Evolutionary conservation across 805 yeast species (phyloP), one percentile per base, ranked within the genome.

Genomic region (Ogataea nitratoaversa): DNA sequence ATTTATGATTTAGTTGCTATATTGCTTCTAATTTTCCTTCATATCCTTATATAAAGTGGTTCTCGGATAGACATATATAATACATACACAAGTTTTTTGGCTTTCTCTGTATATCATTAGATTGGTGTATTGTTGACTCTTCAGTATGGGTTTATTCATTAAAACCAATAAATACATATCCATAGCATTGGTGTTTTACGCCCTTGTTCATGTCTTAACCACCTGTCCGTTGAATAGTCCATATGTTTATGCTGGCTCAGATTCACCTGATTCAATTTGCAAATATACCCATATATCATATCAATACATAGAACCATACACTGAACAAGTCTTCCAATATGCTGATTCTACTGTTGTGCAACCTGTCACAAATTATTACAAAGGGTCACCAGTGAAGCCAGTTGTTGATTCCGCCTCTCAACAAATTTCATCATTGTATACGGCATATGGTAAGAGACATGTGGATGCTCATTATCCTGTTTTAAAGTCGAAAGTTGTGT

Each of bases 191-290:
- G 36, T 53, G 13, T 20, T 47, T 17, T 52, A 44, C 29, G 19
- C 46, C 18, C 27, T 52, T 13, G 41, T 46, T 29, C 59, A 60
- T 40, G 36, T 60, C 16, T 18, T 31, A 20, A 39, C 29, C 11
- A 39, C 44, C 6, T 60, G 65, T 44, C 63, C 65, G 2, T 31
- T 59, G 23, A 37, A 43, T 18, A 29, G 42, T 18, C 47, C 53
- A 2, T 39, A 47, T 24, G 41, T 38, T 4, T 43, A 36, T 6
- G 19, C 37, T 6, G 45, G 41, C 8, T 30, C 44, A 25, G 36
- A 42, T 8, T 32, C 44, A 29, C 38, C 43, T 7, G 58, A 56
- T 31, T 16, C 30, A 8, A 24, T 57, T 19, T 58, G 65, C 38
- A 40, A 40, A 19, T 41, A 46, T 16, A 31, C 59, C 13, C 56